Base-by-base conservation (phyloP, 306 rosid genomes). In the Cicer chorassanicum region DNA sequence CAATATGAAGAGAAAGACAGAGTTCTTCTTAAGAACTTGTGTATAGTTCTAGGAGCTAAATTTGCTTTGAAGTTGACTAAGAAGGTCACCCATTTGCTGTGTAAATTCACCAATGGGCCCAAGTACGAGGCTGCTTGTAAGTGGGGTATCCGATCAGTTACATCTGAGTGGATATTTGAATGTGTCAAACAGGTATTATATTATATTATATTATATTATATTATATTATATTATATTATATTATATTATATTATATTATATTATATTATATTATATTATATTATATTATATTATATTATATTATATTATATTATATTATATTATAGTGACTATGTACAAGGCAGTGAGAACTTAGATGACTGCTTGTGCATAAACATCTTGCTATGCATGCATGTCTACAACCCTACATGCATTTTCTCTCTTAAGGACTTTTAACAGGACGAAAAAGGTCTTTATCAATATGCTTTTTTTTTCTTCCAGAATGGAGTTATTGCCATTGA, bases 31-130 rank as follows among this genome's bases (percentile, higher is more conserved):
- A 70, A 87, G 85, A 94, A 94, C 86, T 76, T 94, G 86, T 94
- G 98, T 80, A 88, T 84, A 81, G 89, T 84, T 75, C 91, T 94
- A 39, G 98, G 98, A 85, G 93, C 97, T 74, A 94, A 87, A 83
- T 81, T 90, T 65, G 89, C 76, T 54, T 91, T 83, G 68, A 94
- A 78, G 53, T 72, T 94, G 84, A 85, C 85, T 10, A 86, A 81
- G 87, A 94, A 87, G 88, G 96, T 90, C 61, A 94, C 97, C 75
- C 98, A 94, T 85, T 88, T 94, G 60, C 74, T 94, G 68, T 94
- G 98, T 83, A 91, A 90, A 80, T 94, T 88, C 81, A 66, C 84
- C 73, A 84, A 70, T 83, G 98, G 98, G 60, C 92, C 89, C 14
- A 94, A 94, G 89, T 91, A 94, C 11, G 89, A 87, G 57, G 89